Base-by-base conservation (phyloP, 305 asterid genomes). In the Solanum aculeatissimum region DNA sequence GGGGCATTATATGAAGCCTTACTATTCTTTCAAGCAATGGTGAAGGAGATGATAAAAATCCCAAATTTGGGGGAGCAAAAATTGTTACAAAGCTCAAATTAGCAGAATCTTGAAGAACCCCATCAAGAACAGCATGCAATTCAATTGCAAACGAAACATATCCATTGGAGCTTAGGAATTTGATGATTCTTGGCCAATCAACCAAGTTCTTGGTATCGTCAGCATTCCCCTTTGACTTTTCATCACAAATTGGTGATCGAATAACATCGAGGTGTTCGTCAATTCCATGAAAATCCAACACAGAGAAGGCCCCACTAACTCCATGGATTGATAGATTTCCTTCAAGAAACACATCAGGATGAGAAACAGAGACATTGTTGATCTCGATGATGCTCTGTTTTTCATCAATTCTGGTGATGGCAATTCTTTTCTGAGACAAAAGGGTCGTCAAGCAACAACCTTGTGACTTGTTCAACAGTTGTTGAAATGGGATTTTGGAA, bases 131-230 rank as follows among this genome's bases (percentile, higher is more conserved):
- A 23, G 94, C 86, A 29, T 92, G 90, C 87, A 95, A 81, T 55
- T 92, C 98, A 79, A 91, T 86, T 0, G 98, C 94, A 35, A 95
- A 94, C 1, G 93, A 90, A 18, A 90, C 91, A 62, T 89, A 94
- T 57, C 98, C 97, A 15, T 90, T 90, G 9, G 92, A 81, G 85
- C 90, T 89, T 60, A 93, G 81, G 23, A 77, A 42, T 70, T 89
- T 85, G 35, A 92, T 77, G 1, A 92, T 79, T 69, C 84, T 78
- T n/a, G 62, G 62, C 98, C 97, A 94, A 2, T 91, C 90, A 15
- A 88, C 74, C 40, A 58, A 23, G 25, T 45, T 43, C 32, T 86
- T 82, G 49, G 70, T 58, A 71, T 83, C 80, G 27, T 2, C 21
- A 40, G 18, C 15, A 42, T 19, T 74, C 14, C 7, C n/a, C 1